Evolutionary conservation across 768 basidiomycete genomes (phyloP).

Genomic region (Saitozyma sp.): DNA sequence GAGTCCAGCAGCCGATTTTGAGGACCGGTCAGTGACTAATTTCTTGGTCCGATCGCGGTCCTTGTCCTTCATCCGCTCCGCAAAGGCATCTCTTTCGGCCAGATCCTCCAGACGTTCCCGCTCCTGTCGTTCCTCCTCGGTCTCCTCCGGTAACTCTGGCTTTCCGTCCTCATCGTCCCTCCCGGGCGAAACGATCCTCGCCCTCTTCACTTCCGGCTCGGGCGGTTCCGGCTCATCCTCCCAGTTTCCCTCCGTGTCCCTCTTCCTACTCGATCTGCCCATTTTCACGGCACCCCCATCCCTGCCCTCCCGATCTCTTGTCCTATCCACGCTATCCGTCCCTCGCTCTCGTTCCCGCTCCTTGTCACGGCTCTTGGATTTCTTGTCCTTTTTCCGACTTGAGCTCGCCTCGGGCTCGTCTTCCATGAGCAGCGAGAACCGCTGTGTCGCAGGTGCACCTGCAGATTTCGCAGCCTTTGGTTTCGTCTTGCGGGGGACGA

Average conservation of each 20-base stretch:
- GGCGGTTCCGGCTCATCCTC: slow-evolving; percentile 77
- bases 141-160: slow-evolving; percentile 61
- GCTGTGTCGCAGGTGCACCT: slow-evolving; percentile 55
- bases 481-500: slow-evolving; percentile 76
- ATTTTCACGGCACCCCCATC: slow-evolving; percentile 26
- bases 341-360: slow-evolving; percentile 53
- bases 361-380: slow-evolving; percentile 57
- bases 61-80: slow-evolving; percentile 76
- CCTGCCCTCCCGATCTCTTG: background rate
- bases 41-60: slow-evolving; percentile 86
- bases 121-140: slow-evolving; percentile 69
- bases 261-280: slow-evolving; percentile 60
- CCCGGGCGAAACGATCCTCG: slow-evolving; percentile 32
- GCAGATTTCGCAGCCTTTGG: slow-evolving; percentile 59
- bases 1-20: slow-evolving; percentile 67
- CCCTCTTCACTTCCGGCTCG: slow-evolving; percentile 38
- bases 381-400: slow-evolving; percentile 54
- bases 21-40: slow-evolving; percentile 86
- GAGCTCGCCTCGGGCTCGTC: slow-evolving; percentile 61
- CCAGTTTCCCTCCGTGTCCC: slow-evolving; percentile 82
- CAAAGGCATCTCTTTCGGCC: slow-evolving; percentile 87
- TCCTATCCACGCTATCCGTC: slow-evolving; percentile 8
- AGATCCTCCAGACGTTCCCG: slow-evolving; percentile 74
- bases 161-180: slow-evolving; percentile 32
- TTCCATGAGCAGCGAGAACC: slow-evolving; percentile 80